Evolutionary conservation across 1,284 basidiomycete species (phyloP).

Genomic region (Neotropicomus parvogracilis): DNA sequence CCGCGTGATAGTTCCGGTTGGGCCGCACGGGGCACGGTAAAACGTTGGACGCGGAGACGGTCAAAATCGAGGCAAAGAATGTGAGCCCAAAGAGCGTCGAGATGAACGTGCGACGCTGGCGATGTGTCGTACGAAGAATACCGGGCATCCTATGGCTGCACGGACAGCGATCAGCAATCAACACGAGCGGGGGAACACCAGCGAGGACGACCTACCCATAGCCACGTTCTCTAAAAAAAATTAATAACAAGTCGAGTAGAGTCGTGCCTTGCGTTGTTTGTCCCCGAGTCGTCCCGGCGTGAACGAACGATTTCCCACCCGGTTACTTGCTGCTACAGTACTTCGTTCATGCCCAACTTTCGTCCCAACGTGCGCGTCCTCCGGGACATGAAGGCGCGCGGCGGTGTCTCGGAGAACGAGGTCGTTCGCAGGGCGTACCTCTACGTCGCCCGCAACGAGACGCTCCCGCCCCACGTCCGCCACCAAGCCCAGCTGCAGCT

Average conservation of each 20-base stretch:
- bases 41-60: conserved; percentile 75
- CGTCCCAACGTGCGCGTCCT: conserved; percentile 62
- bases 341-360: conserved; percentile 49
- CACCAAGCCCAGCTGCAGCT: conserved; percentile 96
- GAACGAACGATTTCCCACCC: no score
- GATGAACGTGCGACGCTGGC: conserved; percentile 66
- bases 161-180: background rate
- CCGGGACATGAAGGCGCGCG: conserved; percentile 74
- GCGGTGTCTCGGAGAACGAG: conserved; percentile 71
- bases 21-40: conserved; percentile 71
- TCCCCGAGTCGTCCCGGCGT: background rate
- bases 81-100: conserved; percentile 77
- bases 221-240: no score
- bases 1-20: conserved; percentile 51
- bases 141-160: conserved; percentile 47
- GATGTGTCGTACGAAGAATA: conserved; percentile 55
- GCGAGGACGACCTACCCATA: conserved; percentile 20
- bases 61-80: conserved; percentile 69
- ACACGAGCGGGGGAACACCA: no score
- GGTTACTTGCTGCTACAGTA: background rate
- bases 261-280: conserved; percentile 20
- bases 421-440: conserved; percentile 83
- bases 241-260: no score
- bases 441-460: conserved; percentile 86
- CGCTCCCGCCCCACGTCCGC: conserved; percentile 78